Evolutionary conservation across 768 basidiomycete genomes (phyloP), one percentile per base, ranked within the genome.

Genomic region (Pleurotus citrinopileatus): DNA sequence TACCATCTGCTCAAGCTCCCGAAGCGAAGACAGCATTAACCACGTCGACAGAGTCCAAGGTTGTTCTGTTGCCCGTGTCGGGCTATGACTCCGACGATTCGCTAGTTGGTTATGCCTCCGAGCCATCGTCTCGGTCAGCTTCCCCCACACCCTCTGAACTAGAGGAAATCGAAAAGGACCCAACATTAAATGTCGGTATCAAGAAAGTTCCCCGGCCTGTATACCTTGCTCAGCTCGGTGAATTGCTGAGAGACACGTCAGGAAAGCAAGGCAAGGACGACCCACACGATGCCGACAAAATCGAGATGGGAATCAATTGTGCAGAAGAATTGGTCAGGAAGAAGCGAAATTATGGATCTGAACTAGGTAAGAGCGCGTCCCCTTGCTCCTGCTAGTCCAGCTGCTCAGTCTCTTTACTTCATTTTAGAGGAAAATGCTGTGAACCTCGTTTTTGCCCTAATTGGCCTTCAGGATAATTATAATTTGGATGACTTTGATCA

Each of bases 111-210:
- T 97, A 96, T 66, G 80, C 79, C 5, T 88, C 87, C 1, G 71
- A 75, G 15, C 72, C 78, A 1, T 78, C 79, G 20, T 88, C 86
- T 9, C 87, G 88, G 15, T 86, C 91, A 1, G 67, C 81, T 4
- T 95, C 94, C 1, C 95, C 94, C 0, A 89, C 89, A 0, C 85
- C 83, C 2, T 84, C 84, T 2, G 89, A 91, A 59, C 81, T 95
- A 5, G 87, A 79, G 17, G 93, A 91, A 62, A 86, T 91, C 27
- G 91, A 90, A 62, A 84, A 80, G 48, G 94, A 98, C 60, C 95
- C 95, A 0, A 86, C 89, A 1, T 71, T 96, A 29, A 82, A 79
- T 43, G 76, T 90, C 5, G 85, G 84, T 5, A 70, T 69, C 28
- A 86, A 85, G 69, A 92, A 86, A 61, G 75, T 89, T 12, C 64